These are phyloP conservation scores for Gautieria morchelliformis DNA, from an alignment of 768 basidiomycete species.

Conservation along the genomic window DNA sequence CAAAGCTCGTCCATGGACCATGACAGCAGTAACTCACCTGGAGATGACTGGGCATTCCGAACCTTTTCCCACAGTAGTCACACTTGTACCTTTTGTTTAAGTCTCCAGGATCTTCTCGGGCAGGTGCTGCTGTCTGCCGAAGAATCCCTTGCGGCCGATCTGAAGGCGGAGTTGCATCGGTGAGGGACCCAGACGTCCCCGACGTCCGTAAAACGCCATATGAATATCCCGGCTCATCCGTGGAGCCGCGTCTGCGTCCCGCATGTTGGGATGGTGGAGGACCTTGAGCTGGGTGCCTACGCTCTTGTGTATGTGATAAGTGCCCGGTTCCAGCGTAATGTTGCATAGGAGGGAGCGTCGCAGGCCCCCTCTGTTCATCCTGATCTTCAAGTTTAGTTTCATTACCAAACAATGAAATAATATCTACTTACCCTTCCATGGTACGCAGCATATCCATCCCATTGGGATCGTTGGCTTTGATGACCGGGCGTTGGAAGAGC, in stretches of 20 bases:
- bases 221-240: neutral
- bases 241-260: neutral
- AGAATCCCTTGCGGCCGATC: constrained; percentile 2
- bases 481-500: neutral
- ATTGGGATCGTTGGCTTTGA: neutral
- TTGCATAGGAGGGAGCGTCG: neutral
- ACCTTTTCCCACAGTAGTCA: constrained; percentile 7
- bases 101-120: neutral
- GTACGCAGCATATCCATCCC: neutral
- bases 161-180: neutral
- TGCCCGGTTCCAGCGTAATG: too few species aligned
- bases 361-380: neutral
- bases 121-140: neutral
- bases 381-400: neutral
- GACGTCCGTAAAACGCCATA: constrained; percentile 1
- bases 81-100: neutral
- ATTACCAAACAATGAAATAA: neutral
- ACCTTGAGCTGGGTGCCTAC: too few species aligned
- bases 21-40: neutral
- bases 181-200: constrained; percentile 1
- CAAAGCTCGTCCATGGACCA: neutral
- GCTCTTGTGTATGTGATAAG: too few species aligned
- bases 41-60: constrained; percentile 4
- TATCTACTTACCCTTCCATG: neutral
- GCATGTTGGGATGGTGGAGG: neutral